Evolutionary conservation across 1,284 basidiomycete species (phyloP), one percentile per base, ranked within the genome.

Genomic region (Kalmanozyma brasiliensis): DNA sequence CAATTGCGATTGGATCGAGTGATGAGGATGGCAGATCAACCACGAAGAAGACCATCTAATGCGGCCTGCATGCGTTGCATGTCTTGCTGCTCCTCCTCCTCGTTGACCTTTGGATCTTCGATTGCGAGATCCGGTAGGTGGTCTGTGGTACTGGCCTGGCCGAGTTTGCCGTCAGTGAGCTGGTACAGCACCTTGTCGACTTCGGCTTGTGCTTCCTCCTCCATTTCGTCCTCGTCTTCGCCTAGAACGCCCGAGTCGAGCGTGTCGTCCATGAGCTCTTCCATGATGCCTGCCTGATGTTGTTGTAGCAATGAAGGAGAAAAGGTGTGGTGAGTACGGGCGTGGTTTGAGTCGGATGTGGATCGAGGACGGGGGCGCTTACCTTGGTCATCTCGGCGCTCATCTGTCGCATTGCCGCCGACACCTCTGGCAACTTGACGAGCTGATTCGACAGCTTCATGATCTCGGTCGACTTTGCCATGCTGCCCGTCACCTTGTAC

Each of bases 381-480:
- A 67, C 71, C 88, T 98, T 98, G 71, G 92, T 97, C 94, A 98
- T 97, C 83, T 98, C 95, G 88, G 94, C 92, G 76, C 90, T 92
- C 93, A 98, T 95, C 79, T 97, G 91, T 26, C 93, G 88, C 96
- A 99, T 98, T 0, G 89, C 87, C 69, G 89, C 90, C 81, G 89
- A 91, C 51, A 98, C 88, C 82, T 98, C 92, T 16, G 96, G 96
- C 32, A 98, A 85, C 80, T 90, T 94, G 77, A 98, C 86, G 41
- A 98, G 87, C 43, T 90, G 86, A 83, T 97, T 98, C 4, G 94
- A 95, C 30, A 94, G 86, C 84, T 92, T 98, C 95, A 99, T 98
- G 68, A 98, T 98, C 84, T 98, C 95, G 1, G 95, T 94, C 10
- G 93, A 95, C 84, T 94, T 98, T 84, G 97, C 94, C 74, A 99